Base-by-base conservation (phyloP, 805 yeast species). In the Sporopachydermia lactativora region DNA sequence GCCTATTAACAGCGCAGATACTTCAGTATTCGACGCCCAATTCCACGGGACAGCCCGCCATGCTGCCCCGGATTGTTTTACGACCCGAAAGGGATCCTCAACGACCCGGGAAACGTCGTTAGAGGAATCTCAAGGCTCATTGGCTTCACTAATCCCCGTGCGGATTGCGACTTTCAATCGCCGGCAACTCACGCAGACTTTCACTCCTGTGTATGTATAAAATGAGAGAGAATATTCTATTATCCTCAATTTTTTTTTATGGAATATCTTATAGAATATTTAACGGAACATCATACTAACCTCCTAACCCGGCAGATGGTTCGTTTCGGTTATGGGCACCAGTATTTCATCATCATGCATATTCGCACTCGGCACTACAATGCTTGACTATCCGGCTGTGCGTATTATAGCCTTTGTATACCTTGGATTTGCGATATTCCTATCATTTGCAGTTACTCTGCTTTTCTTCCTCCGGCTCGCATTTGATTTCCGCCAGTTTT, bases 311-410 rank as follows among this genome's bases (percentile, higher is more conserved):
- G 8, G 31, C 5, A 6, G 19, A 35, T 77, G 77, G 68, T 84
- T 77, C 58, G 78, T 81, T 17, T 65, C 75, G 39, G 71, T 77
- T n/a, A 86, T 86, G 95, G 95, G 94, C 2, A 70, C 79, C 3
- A 95, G 95, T 1, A 81, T 85, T 34, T 62, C 83, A 1, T 62
- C 82, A 3, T 54, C 71, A 34, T 60, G 83, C 3, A 62, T 86
- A 31, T 70, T 73, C 54, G 55, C 63, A 24, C 85, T 79, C 54
- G 85, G 95, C 0, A 24, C 31, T 8, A 24, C 31, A 8, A n/a
- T 24, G n/a, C 81, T 73, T 51, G 68, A 65, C 2, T 69, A 76
- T 1, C 54, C 60, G 6, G 78, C 86, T 85, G 60, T 80, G 28
- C 50, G 60, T 36, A 53, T 68, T 2, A 62, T 77, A 41, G 79